phyloP scores from a whole-genome alignment of 2,329 filamentous ascomycete genomes.

The Zarea fungicola region DNA sequence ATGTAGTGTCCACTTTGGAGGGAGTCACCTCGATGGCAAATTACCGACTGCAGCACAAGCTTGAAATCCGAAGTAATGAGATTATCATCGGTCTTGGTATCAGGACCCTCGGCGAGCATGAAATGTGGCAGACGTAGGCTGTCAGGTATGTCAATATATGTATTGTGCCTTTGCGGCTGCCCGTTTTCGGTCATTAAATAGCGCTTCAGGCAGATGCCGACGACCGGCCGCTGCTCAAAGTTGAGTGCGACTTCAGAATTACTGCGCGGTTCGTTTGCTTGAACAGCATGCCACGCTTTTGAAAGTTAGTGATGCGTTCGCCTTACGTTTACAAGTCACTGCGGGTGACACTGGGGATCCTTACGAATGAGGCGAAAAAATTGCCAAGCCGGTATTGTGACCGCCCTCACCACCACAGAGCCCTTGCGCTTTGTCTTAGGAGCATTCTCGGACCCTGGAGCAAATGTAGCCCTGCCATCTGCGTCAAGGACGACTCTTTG shows the following conservation, averaged over 20 bases:
- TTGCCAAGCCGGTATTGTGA: conserved; percentile 95
- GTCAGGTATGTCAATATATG: conserved; percentile 83
- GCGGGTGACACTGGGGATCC: conserved; percentile 36
- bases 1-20: conserved; percentile 90
- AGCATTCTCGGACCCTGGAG: conserved; percentile 37
- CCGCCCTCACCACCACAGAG: conserved; percentile 63
- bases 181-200: conserved; percentile 69
- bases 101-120: conserved; percentile 69
- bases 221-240: conserved; percentile 77
- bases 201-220: conserved; percentile 89
- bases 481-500: conserved; percentile 53
- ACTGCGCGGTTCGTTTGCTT: conserved; percentile 47
- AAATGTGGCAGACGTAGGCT: conserved; percentile 82
- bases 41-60: conserved; percentile 80
- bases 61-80: conserved; percentile 87
- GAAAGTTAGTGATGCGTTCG: conserved; percentile 29
- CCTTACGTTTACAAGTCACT: background rate
- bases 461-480: conserved; percentile 38
- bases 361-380: conserved; percentile 89
- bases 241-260: conserved; percentile 84
- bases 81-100: conserved; percentile 50
- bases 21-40: conserved; percentile 85
- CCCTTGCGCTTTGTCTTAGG: conserved; percentile 40
- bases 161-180: conserved; percentile 65
- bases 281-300: conserved; percentile 75